Evolutionary conservation across 148 eudicot species (phyloP).

Genomic region (Rhododendron williamsianum): DNA sequence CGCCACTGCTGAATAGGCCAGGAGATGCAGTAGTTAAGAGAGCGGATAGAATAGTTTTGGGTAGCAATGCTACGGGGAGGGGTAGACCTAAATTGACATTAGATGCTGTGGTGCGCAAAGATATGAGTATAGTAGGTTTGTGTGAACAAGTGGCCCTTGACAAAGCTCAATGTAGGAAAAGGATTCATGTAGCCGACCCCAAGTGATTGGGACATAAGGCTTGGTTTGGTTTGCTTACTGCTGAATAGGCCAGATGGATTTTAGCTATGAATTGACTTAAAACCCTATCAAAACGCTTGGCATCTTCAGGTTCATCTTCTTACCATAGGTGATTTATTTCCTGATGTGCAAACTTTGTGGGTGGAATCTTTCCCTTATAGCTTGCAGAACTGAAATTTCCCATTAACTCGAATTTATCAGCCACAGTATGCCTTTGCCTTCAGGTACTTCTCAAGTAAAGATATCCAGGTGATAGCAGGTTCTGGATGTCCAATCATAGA

Average conservation of each 20-base stretch:
- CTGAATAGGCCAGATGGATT: neutral
- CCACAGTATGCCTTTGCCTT: neutral
- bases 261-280: neutral
- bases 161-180: too few relatives aligned
- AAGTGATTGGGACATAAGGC: too few relatives aligned
- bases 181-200: too few relatives aligned
- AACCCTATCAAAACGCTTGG: neutral
- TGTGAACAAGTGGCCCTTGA: too few relatives aligned
- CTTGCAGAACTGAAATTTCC: neutral
- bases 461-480: constrained; percentile 44
- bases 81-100: too few relatives aligned
- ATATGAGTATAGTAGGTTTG: too few relatives aligned
- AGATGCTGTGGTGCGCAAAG: too few relatives aligned
- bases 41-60: too few relatives aligned
- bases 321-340: neutral
- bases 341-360: neutral
- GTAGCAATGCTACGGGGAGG: too few relatives aligned
- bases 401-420: neutral
- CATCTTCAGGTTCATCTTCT: neutral
- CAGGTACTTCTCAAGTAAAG: constrained; percentile 46
- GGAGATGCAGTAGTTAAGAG: too few relatives aligned
- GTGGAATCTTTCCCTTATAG: neutral
- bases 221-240: too few relatives aligned
- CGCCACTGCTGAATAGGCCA: neutral
- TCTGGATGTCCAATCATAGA: constrained; percentile 55